Evolutionary conservation across 2,329 filamentous ascomycete species (phyloP).

Genomic region (Trichophyton mentagrophytes): DNA sequence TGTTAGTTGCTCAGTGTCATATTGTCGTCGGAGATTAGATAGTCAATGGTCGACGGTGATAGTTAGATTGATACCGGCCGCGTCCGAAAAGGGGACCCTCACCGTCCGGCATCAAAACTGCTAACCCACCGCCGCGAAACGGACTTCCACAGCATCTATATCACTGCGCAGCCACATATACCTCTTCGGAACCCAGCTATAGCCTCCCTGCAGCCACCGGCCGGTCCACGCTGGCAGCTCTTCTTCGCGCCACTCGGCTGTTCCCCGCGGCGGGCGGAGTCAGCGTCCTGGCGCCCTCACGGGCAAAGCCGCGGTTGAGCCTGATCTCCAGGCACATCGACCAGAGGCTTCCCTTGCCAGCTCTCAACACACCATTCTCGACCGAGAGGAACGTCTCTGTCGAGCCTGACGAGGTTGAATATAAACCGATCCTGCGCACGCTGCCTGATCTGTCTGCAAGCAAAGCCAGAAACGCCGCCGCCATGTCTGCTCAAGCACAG

Average conservation of each 20-base stretch:
- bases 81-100: no score
- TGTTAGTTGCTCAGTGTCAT: no score
- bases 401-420: conserved; percentile 42
- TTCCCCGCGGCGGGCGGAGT: conserved; percentile 27
- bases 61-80: not conserved
- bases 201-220: not conserved
- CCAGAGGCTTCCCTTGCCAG: conserved; percentile 40
- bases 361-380: conserved; percentile 52
- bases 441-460: conserved; percentile 13
- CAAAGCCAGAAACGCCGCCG: conserved; percentile 18
- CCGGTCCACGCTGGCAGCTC: conserved; percentile 9
- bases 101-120: no score
- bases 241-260: conserved; percentile 13
- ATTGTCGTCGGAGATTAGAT: not conserved
- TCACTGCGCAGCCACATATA: not conserved
- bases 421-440: conserved; percentile 31
- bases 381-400: conserved; percentile 42
- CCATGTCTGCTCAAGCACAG: conserved; percentile 46
- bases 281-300: conserved; percentile 32
- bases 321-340: conserved; percentile 51
- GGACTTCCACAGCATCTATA: not conserved
- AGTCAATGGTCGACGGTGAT: not conserved
- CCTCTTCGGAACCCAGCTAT: not conserved
- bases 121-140: no score
- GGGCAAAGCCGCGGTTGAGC: conserved; percentile 39